These are phyloP conservation scores for Saturnispora sekii DNA, from an alignment of 805 yeast genomes.

Conservation along the genomic window DNA sequence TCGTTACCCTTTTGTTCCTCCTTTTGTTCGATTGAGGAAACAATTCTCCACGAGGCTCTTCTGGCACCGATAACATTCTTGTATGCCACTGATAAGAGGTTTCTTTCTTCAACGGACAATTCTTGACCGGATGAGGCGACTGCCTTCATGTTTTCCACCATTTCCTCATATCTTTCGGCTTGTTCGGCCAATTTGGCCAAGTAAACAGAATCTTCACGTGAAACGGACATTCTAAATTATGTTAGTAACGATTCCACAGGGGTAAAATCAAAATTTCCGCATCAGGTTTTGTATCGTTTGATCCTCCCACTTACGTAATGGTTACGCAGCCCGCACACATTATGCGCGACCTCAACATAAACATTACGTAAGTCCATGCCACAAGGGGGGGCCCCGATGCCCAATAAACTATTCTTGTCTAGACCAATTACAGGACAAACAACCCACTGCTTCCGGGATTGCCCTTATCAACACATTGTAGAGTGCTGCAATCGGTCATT, in stretches of 20 bases:
- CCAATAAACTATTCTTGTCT: too few relatives aligned
- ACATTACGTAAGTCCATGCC: not conserved
- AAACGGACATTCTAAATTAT: constrained; percentile 46
- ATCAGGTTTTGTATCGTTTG: too few relatives aligned
- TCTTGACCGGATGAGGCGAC: constrained; percentile 96
- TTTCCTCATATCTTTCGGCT: constrained; percentile 99
- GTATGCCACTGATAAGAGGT: constrained; percentile 93
- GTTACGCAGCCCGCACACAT: constrained; percentile 5
- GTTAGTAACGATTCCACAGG: constrained; percentile 3
- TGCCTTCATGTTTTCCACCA: constrained; percentile 97
- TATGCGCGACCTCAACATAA: not conserved
- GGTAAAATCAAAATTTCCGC: too few relatives aligned
- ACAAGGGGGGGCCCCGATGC: too few relatives aligned
- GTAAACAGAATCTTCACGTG: constrained; percentile 97
- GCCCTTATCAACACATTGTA: too few relatives aligned
- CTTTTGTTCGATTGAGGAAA: constrained; percentile 94
- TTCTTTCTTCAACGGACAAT: constrained; percentile 95
- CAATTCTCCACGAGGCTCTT: constrained; percentile 99
- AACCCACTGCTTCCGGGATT: too few relatives aligned
- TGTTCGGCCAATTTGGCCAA: constrained; percentile 98
- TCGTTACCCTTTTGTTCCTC: constrained; percentile 96
- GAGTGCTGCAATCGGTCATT: too few relatives aligned
- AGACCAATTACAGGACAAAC: too few relatives aligned
- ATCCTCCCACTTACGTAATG: not conserved
- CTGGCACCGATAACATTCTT: constrained; percentile 98